Percentiles rank a stretch among this genome's conserved stretches.
Evolutionary conservation across 2,329 filamentous ascomycete species (phyloP).

Genomic region (Apiospora phragmitis): DNA sequence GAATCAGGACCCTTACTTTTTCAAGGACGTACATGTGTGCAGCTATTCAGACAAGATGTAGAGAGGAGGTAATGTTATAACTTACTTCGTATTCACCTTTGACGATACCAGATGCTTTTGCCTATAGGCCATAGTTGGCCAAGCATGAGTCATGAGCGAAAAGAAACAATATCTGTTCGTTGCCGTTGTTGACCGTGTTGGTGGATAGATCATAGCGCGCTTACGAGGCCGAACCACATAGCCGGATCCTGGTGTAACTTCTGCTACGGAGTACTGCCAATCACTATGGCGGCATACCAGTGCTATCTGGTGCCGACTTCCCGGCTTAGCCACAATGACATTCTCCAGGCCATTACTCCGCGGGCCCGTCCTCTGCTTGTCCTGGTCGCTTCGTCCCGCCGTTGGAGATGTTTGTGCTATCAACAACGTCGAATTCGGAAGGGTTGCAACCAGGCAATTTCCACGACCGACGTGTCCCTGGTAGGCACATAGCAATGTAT

Average conservation of each 20-base stretch:
- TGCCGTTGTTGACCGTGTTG: not conserved
- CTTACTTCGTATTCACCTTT: not conserved
- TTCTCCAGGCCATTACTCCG: not conserved
- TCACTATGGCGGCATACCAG: not conserved
- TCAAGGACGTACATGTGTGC: too few relatives aligned
- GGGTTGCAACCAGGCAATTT: not conserved
- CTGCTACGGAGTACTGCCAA: not conserved
- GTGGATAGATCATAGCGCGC: slow-evolving; percentile 1
- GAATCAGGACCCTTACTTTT: not conserved
- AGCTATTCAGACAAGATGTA: not conserved
- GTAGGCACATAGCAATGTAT: not conserved
- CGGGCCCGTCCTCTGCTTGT: not conserved
- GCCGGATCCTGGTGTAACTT: not conserved
- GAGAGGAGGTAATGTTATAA: not conserved
- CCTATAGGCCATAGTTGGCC: not conserved
- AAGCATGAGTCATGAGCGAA: not conserved
- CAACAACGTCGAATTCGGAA: not conserved
- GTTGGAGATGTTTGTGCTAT: not conserved
- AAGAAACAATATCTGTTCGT: not conserved
- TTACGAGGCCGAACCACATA: not conserved
- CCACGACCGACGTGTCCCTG: not conserved
- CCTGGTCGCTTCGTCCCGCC: not conserved
- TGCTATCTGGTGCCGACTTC: not conserved
- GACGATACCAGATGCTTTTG: not conserved
- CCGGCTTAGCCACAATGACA: not conserved